Evolutionary conservation across 768 basidiomycete species (phyloP), one percentile per base, ranked within the genome.

Genomic region (Hypholoma sublateritium): DNA sequence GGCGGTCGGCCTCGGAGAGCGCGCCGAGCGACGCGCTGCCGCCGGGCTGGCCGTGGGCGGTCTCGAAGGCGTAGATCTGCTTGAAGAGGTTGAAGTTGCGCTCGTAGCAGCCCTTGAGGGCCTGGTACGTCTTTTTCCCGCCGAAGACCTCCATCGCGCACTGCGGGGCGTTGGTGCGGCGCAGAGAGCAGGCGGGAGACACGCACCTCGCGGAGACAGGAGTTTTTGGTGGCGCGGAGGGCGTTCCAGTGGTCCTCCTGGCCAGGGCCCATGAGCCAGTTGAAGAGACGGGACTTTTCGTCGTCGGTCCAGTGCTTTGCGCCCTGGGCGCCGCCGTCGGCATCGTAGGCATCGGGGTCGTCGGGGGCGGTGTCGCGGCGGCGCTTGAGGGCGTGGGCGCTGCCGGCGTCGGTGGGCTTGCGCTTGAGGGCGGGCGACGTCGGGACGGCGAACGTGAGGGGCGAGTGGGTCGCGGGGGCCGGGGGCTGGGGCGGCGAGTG

Each of bases 271-370:
- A 92, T 88, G 46, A 92, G 81, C 89, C 89, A 92, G 43, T 73
- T 81, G 69, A 92, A 92, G 45, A 92, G 74, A 59, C 81, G 84
- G 13, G 87, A 80, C 72, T 91, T 92, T 66, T 92, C 89, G 8
- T 90, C 88, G 67, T 91, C 90, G 0, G 88, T 88, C 89, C 89
- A 92, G 63, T 92, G 89, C 62, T 91, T 91, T 1, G 89, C 86
- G 22, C 89, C 89, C 58, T 83, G 81, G 4, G 73, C 79, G 8
- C 69, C 67, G 52, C 79, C 76, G 50, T 80, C 80, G 28, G 78
- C 68, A 62, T 84, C 81, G 59, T 74, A 79, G 43, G 61, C 63
- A 50, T 77, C 73, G 5, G 61, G 53, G 19, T 80, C 77, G 43
- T 73, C 62, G 45, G 28, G 42, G 53, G 76, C 77, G n/a, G 67